Evolutionary conservation across 169 alveolate species (phyloP).

Genomic region (Plasmodium gallinaceum): DNA sequence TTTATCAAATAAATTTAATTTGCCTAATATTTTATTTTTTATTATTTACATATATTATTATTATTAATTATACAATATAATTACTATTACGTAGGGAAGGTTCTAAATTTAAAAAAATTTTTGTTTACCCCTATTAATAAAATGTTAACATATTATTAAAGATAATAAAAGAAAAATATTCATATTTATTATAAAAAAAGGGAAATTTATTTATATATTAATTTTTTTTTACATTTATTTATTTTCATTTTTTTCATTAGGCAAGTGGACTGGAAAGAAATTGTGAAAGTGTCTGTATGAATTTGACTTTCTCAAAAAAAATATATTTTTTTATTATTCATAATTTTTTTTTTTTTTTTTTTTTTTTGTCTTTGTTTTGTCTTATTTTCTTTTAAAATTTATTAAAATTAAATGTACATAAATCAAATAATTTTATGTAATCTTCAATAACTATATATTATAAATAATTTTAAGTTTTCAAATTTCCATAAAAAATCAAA

Average conservation of each 20-base stretch:
- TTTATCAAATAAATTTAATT: background rate
- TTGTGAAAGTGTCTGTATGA: slow-evolving; percentile 41
- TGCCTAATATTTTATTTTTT: background rate
- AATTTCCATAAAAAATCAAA: too few species aligned
- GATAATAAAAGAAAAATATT: slow-evolving; percentile 2
- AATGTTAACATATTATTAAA: slow-evolving; percentile 10
- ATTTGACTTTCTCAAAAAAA: slow-evolving; percentile 1
- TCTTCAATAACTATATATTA: too few species aligned
- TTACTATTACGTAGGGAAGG: slow-evolving; percentile 27
- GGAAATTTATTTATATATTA: too few species aligned
- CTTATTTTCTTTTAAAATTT: background rate
- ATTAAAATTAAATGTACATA: too few species aligned
- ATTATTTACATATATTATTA: background rate
- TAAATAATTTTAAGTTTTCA: too few species aligned
- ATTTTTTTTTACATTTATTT: slow-evolving; percentile 1
- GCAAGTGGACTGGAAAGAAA: slow-evolving; percentile 70
- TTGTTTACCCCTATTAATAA: slow-evolving; percentile 49
- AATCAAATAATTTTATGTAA: too few species aligned
- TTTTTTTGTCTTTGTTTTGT: slow-evolving; percentile 5
- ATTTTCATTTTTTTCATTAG: slow-evolving; percentile 16
- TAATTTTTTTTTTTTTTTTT: slow-evolving; percentile 30
- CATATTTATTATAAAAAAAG: background rate
- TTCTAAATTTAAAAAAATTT: slow-evolving; percentile 40
- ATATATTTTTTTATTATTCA: background rate
- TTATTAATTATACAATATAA: background rate